Percentiles rank a stretch among this genome's conserved stretches.
Evolutionary conservation across 2,329 filamentous ascomycete genomes (phyloP).

Genomic region (Ophiostoma piceae): DNA sequence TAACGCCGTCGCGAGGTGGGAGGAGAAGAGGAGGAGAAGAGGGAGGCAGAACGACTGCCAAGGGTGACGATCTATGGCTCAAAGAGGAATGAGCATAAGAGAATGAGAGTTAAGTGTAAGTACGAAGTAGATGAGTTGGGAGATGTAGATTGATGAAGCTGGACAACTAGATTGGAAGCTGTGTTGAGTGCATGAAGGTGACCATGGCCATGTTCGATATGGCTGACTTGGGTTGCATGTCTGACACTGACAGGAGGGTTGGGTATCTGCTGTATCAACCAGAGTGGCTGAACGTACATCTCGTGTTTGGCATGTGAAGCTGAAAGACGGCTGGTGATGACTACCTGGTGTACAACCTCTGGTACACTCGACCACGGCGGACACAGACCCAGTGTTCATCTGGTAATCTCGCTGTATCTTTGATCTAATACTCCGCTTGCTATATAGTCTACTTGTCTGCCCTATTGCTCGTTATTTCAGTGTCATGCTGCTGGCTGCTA

Average conservation of each 20-base stretch:
- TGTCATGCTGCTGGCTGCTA: background rate
- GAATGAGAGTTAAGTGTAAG: background rate
- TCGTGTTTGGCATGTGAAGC: background rate
- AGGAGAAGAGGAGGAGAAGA: background rate
- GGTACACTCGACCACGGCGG: too few relatives aligned
- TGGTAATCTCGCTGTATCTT: background rate
- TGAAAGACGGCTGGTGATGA: background rate
- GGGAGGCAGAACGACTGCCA: background rate
- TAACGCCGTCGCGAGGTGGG: background rate
- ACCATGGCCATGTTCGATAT: background rate
- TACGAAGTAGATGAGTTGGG: background rate
- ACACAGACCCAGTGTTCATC: background rate
- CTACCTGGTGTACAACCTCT: background rate
- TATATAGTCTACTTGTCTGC: background rate
- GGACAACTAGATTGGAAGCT: background rate
- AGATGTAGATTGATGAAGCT: background rate
- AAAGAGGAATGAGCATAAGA: slow-evolving; percentile 12
- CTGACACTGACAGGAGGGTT: background rate
- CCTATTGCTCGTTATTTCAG: background rate
- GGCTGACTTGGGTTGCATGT: background rate
- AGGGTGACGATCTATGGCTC: slow-evolving; percentile 2
- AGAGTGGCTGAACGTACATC: background rate
- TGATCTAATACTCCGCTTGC: background rate
- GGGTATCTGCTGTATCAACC: background rate
- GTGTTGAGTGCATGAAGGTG: background rate